Conservation (phyloP, 306 rosid genomes). For the Fagus sylvatica region DNA sequence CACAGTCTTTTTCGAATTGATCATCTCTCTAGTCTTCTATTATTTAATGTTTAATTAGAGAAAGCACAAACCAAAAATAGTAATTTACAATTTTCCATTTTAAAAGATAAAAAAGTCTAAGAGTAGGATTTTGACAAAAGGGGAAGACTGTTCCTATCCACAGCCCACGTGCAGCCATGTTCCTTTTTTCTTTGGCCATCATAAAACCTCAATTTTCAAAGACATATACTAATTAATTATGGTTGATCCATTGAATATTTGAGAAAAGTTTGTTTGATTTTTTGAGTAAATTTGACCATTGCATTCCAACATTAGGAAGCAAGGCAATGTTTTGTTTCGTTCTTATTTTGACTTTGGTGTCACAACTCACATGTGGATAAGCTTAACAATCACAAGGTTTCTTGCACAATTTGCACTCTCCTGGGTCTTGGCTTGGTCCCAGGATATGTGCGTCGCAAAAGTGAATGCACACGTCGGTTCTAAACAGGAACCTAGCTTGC, state of each 20-base stretch:
- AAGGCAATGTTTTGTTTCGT: neutral
- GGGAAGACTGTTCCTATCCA: constrained; percentile 8
- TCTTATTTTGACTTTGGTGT: neutral
- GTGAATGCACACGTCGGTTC: too few species aligned
- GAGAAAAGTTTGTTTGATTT: neutral
- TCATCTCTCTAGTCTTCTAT: neutral
- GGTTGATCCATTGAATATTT: neutral
- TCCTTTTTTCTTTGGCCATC: neutral
- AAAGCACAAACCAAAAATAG: too few species aligned
- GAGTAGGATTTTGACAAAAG: neutral
- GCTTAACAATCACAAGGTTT: neutral
- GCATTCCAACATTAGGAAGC: neutral
- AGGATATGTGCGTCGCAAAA: too few species aligned
- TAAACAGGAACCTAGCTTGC: too few species aligned
- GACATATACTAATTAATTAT: neutral
- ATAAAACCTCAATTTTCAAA: neutral
- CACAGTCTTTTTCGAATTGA: neutral
- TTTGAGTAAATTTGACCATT: constrained; percentile 6
- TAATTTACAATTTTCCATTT: too few species aligned
- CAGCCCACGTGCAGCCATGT: constrained; percentile 40
- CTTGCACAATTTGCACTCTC: neutral
- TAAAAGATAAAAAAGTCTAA: neutral
- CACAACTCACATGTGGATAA: neutral
- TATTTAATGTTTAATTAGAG: too few species aligned
- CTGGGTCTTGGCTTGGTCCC: too few species aligned